Evolutionary conservation across 805 yeast species (phyloP).

Genomic region (Pichia cephalocereana): DNA sequence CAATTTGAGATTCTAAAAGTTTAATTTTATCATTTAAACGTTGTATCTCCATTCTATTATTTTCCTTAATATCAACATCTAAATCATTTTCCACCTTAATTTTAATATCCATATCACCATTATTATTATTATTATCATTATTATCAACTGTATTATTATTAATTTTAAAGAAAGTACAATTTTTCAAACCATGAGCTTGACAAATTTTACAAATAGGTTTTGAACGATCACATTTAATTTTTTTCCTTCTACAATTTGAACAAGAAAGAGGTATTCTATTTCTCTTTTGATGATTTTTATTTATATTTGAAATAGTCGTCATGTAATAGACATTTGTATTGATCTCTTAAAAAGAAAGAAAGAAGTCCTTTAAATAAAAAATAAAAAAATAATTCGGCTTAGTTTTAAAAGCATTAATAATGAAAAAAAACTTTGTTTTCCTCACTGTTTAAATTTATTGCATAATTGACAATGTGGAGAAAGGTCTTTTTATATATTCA

Average conservation of each 20-base stretch:
- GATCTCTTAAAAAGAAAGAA: too few species aligned
- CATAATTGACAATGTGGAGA: too few species aligned
- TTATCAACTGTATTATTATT: constrained; percentile 3
- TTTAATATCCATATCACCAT: too few species aligned
- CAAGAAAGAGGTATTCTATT: constrained; percentile 38
- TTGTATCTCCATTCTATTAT: background rate
- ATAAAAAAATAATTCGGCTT: too few species aligned
- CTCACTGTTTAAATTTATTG: background rate
- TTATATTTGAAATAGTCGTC: background rate
- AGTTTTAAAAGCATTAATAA: too few species aligned
- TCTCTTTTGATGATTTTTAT: constrained; percentile 20
- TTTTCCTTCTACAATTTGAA: constrained; percentile 37
- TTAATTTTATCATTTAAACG: too few species aligned
- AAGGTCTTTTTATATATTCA: too few species aligned
- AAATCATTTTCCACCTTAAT: background rate
- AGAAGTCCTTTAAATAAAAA: too few species aligned
- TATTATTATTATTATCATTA: too few species aligned
- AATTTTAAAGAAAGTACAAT: constrained; percentile 24
- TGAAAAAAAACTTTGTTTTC: too few species aligned
- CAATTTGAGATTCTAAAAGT: too few species aligned
- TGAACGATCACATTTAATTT: constrained; percentile 35
- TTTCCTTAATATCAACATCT: background rate
- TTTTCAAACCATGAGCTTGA: constrained; percentile 22
- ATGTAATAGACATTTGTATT: background rate
- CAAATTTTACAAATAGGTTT: constrained; percentile 28